Base-by-base conservation (phyloP, 1,139 yeast species). In the Komagataea norvegica region DNA sequence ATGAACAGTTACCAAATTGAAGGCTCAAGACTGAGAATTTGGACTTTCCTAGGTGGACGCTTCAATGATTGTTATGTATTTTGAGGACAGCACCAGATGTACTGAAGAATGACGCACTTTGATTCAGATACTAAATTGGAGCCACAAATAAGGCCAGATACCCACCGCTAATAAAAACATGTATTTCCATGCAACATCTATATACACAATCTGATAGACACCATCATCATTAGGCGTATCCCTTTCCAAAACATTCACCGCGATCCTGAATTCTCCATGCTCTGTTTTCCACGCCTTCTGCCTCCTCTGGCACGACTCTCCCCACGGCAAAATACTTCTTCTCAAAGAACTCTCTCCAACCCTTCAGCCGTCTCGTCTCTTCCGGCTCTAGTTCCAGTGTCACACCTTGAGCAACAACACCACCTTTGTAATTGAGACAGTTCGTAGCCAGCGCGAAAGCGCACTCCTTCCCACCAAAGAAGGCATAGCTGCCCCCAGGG, bases 361-460 rank as follows among this genome's bases (percentile, higher is more conserved):
- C 57, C 7, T 36, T 21, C 15, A 53, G 32, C 35, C 55, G 41
- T 36, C 56, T 45, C 18, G 60, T 62, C 27, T 55, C 57, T 2
- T 54, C 60, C 5, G 53, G 55, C 25, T 63, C 67, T 24, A 83
- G 57, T 1, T 84, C 93, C 21, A 94, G 60, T 30, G 17, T 23
- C 24, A 26, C 31, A 13, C 19, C 31, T 18, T 24, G 19, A 8
- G 14, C 23, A 13, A 84, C 57, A 55, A 85, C 94, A 54, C 77
- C 72, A 0, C 89, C 84, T 50, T 71, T 65, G 47, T 77, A 78
- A 36, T 72, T 77, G 47, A 85, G 74, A 52, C 95, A 85, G 5
- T 93, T 93, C 1, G 91, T 85, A 4, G 78, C 81, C 51, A 75
- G 79, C 19, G 87, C 87, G 33, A 95, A 62, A 0, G 91, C 81